phyloP scores from a whole-genome alignment of 2,329 filamentous ascomycete genomes.

The Colletotrichum sp. region DNA sequence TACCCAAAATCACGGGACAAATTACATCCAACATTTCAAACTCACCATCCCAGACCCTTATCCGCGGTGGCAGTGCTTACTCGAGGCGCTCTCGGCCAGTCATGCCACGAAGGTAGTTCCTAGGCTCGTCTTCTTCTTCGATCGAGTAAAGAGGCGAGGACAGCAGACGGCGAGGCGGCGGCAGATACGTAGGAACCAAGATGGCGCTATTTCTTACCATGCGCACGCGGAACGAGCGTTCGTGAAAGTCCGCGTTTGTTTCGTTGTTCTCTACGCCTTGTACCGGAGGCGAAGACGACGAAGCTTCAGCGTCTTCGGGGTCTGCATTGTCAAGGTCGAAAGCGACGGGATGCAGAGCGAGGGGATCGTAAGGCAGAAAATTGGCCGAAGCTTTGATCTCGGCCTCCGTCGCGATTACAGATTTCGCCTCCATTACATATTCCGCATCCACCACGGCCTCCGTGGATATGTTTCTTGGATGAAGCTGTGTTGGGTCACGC shows the following conservation, averaged over 20 bases:
- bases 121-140: background rate
- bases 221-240: background rate
- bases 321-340: background rate
- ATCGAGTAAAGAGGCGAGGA: background rate
- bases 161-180: background rate
- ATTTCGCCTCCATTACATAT: background rate
- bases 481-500: background rate
- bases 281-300: rapidly evolving
- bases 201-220: background rate
- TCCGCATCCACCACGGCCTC: background rate
- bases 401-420: background rate
- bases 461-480: background rate
- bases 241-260: background rate
- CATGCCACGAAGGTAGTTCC: background rate
- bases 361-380: background rate
- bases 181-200: background rate
- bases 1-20: background rate
- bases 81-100: background rate
- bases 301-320: background rate
- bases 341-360: rapidly evolving
- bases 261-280: background rate
- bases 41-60: background rate
- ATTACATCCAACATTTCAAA: background rate
- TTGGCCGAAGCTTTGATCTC: background rate
- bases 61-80: rapidly evolving